Evolutionary conservation across 2,329 filamentous ascomycete genomes (phyloP), one percentile per base, ranked within the genome.

Genomic region (Emmonsiellopsis sp.): DNA sequence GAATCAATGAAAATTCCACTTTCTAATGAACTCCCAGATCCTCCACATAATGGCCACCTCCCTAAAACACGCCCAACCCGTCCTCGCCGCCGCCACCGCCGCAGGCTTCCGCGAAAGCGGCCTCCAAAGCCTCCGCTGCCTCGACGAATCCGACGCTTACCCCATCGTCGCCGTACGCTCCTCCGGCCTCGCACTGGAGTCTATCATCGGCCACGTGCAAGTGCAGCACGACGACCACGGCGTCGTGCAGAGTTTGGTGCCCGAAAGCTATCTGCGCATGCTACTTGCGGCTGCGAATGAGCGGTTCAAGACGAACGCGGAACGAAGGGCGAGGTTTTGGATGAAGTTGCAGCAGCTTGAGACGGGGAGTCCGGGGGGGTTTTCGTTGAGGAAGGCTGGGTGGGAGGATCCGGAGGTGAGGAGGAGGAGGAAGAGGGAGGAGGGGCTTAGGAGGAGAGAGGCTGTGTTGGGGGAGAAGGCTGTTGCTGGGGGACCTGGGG

Each of bases 61-160:
- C 0, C 76, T 84, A 0, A 71, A 79, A 10, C 82, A 92, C 62
- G 89, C 92, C 3, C 86, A 95, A 59, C 76, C 80, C 7, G 76
- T 94, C 15, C 79, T 95, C 11, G 78, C 83, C 9, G 87, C 87
- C 44, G 91, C 87, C 1, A 76, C 92, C 8, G 81, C 84, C 61
- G 86, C 89, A 3, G 92, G 92, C 0, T 96, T 96, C 66, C 84
- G 92, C 11, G 92, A 97, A 71, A 93, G 87, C 55, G 92, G 92
- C 15, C 85, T 92, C 7, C 73, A 75, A 57, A 69, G 70, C 49
- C 78, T 94, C 54, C 88, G 85, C 31, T 71, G 69, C 35, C 59
- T 75, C 26, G 67, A 71, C 38, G 65, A 66, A 15, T 54, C 51
- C 8, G 60, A 69, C 20, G 68, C 73, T 16, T 83, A 76, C 45